phyloP scores from a whole-genome alignment of 352 stramenopile genomes.

The Globisporangium perplexum region DNA sequence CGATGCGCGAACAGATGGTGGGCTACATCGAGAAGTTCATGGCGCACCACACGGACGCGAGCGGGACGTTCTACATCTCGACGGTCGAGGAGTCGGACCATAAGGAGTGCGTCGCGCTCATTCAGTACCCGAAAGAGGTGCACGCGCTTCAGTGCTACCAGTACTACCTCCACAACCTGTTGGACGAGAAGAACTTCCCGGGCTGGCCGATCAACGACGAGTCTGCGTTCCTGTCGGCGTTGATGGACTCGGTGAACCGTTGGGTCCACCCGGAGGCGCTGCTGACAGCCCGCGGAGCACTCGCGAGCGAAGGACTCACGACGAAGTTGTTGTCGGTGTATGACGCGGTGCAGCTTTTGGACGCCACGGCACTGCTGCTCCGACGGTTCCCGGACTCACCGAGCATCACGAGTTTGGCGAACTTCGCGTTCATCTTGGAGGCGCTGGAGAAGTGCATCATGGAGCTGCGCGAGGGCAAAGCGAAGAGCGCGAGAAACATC shows the following conservation, averaged over 20 bases:
- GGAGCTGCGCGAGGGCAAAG: slow-evolving; percentile 55
- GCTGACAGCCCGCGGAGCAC: slow-evolving; percentile 33
- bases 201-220: slow-evolving; percentile 87
- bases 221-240: slow-evolving; percentile 55
- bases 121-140: slow-evolving; percentile 80
- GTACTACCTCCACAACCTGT: slow-evolving; percentile 84
- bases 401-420: slow-evolving; percentile 54
- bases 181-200: slow-evolving; percentile 83
- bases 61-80: slow-evolving; percentile 73
- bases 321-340: slow-evolving; percentile 63
- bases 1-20: slow-evolving; percentile 85
- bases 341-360: slow-evolving; percentile 69
- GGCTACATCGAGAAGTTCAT: slow-evolving; percentile 86
- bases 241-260: slow-evolving; percentile 71
- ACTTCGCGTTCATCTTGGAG: slow-evolving; percentile 66
- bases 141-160: slow-evolving; percentile 84
- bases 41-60: slow-evolving; percentile 51
- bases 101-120: slow-evolving; percentile 69
- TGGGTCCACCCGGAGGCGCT: slow-evolving; percentile 68
- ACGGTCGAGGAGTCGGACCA: slow-evolving; percentile 64
- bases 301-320: slow-evolving; percentile 31
- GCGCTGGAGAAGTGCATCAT: slow-evolving; percentile 76
- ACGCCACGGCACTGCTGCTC: slow-evolving; percentile 62
- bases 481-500: slow-evolving; percentile 26
- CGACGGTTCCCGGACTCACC: slow-evolving; percentile 66